A percentile compares a stretch with the other conserved stretches of the same genome.
Evolutionary conservation across 2,329 filamentous ascomycete species (phyloP).

Genomic region (Penicillium italicum): DNA sequence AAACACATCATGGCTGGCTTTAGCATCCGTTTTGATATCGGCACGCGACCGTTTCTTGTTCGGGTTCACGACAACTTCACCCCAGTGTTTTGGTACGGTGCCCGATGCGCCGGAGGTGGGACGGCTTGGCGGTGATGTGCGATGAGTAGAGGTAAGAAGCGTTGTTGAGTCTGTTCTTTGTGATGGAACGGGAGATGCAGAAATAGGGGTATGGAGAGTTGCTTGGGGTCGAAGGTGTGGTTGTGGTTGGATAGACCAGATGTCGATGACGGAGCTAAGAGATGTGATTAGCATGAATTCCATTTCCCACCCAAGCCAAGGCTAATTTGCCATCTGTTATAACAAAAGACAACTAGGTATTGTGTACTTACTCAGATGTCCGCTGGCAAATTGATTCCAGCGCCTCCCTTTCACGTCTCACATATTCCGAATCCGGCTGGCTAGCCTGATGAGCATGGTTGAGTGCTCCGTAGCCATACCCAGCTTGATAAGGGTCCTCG

Average conservation of each 20-base stretch:
- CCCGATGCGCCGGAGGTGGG: slow-evolving; percentile 16
- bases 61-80: slow-evolving; percentile 43
- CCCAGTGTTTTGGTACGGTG: slow-evolving; percentile 42
- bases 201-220: slow-evolving; percentile 32
- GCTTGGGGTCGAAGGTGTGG: slow-evolving; percentile 39
- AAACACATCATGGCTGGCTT: slow-evolving; percentile 36
- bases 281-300: neutral
- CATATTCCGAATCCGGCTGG: slow-evolving; percentile 42
- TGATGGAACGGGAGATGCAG: slow-evolving; percentile 23
- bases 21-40: slow-evolving; percentile 24
- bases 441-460: slow-evolving; percentile 36
- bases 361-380: slow-evolving; percentile 43
- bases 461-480: slow-evolving; percentile 44
- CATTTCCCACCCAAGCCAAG: too few species aligned
- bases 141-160: slow-evolving; percentile 12
- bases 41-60: slow-evolving; percentile 33
- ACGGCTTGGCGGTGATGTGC: slow-evolving; percentile 12
- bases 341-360: neutral
- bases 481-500: slow-evolving; percentile 44
- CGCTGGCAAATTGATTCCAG: slow-evolving; percentile 47
- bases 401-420: slow-evolving; percentile 45
- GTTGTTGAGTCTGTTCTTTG: slow-evolving; percentile 11
- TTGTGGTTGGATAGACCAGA: slow-evolving; percentile 45
- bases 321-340: neutral
- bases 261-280: slow-evolving; percentile 44